Percentiles rank a stretch among this genome's conserved stretches.
These are phyloP conservation scores for Aristolochia fimbriata DNA, from an alignment of 164 flowering plant species.

Conservation along the genomic window DNA sequence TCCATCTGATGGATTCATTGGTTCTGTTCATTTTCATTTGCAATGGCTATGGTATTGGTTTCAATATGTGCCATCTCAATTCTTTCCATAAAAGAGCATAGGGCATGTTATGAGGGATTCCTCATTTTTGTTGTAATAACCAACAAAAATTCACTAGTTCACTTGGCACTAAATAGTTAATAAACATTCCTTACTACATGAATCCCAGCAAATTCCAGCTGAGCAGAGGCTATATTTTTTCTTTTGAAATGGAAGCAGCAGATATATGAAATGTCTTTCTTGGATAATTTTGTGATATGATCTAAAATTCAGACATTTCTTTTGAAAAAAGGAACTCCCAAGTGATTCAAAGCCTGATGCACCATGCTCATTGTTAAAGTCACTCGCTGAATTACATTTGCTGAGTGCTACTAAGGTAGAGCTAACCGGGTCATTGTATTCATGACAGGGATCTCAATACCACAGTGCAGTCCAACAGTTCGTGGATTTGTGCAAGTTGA, in stretches of 20 bases:
- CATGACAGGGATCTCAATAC: slow-evolving; percentile 84
- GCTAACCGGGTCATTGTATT: neutral
- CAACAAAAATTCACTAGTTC: neutral
- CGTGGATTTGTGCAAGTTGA: slow-evolving; percentile 70
- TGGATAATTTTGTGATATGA: neutral
- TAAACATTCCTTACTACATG: neutral
- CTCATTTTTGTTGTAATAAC: neutral
- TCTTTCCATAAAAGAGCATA: neutral
- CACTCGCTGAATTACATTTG: no score
- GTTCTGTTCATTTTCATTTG: neutral
- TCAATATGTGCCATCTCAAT: neutral
- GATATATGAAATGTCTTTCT: neutral
- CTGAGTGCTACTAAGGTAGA: neutral
- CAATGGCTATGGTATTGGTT: neutral
- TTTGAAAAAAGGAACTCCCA: neutral
- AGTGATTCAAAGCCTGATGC: neutral
- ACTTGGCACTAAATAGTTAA: neutral
- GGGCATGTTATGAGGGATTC: neutral
- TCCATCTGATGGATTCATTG: neutral
- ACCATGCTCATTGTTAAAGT: neutral
- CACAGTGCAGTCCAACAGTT: slow-evolving; percentile 93
- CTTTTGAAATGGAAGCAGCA: neutral
- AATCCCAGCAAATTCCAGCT: no score
- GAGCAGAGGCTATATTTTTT: no score
- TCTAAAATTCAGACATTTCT: neutral